Evolutionary conservation across 345 rosid species (phyloP), one percentile per base, ranked within the genome.

Genomic region (Bruguiera gymnorhiza): DNA sequence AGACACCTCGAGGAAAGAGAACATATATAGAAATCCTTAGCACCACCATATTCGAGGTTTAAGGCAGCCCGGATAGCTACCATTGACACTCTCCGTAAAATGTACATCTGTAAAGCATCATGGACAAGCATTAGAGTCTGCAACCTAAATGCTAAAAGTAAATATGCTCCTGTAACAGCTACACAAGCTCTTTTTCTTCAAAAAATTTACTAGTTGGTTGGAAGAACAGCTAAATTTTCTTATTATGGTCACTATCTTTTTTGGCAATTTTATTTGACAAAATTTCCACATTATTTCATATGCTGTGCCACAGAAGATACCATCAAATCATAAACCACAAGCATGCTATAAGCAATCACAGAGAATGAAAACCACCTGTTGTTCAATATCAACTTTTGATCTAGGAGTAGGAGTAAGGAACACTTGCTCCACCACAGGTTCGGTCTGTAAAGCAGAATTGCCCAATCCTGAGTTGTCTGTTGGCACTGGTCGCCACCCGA

Each of bases 401-500:
- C 82, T 80, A 29, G 83, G 69, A 19, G 86, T 79, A 54, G 91
- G 89, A 13, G 97, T 86, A 31, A 96, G 89, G 74, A 96, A 96
- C 51, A 96, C 98, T 78, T 96, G 99, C 83, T 92, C 98, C 8
- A 96, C 74, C 62, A 90, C 83, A 7, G 99, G 99, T 63, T 96
- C 99, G 1, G 99, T 96, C 74, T 84, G 86, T 85, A 89, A 63
- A 70, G 99, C 99, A 75, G 89, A 75, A 69, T 85, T 83, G 37
- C 99, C 99, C 79, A 96, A 39, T 13, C 88, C 94, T 11, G 91
- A 76, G 63, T 96, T 92, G 71, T 96, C 91, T 36, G 95, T 89
- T 36, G 98, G 98, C 63, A 96, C 97, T 56, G 83, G 27, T 64
- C 99, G 85, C 99, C 99, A 96, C 30, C 96, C 98, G 68, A 96